A percentile compares a stretch with the other conserved stretches of the same genome.
phyloP scores from a whole-genome alignment of 2,329 filamentous ascomycete genomes.

The Myriosclerotinia scirpicola region DNA sequence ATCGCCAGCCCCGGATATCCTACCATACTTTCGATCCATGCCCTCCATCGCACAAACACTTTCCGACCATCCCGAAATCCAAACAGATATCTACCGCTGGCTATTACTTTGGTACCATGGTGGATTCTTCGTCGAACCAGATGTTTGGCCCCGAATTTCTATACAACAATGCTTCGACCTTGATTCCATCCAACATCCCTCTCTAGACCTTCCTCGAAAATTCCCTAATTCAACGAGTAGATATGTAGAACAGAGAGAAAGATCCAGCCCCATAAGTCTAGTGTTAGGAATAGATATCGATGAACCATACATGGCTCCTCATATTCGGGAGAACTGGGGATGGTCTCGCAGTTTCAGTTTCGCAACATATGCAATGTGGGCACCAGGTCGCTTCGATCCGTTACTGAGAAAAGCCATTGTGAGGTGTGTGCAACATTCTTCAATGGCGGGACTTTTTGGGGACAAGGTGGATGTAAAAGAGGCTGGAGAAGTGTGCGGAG shows the following conservation, averaged over 20 bases:
- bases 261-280: constrained; percentile 28
- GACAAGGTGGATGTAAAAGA: constrained; percentile 16
- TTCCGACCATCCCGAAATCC: constrained; percentile 20
- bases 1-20: constrained; percentile 22
- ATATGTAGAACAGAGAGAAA: constrained; percentile 13
- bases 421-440: constrained; percentile 30
- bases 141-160: constrained; percentile 30
- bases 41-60: constrained; percentile 26
- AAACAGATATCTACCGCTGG: constrained; percentile 29
- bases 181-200: constrained; percentile 8
- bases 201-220: neutral
- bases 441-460: constrained; percentile 2
- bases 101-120: constrained; percentile 34
- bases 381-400: constrained; percentile 33
- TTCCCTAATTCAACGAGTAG: constrained; percentile 3
- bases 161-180: constrained; percentile 28
- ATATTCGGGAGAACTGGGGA: constrained; percentile 25
- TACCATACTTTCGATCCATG: constrained; percentile 25
- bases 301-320: constrained; percentile 31
- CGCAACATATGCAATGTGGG: constrained; percentile 29
- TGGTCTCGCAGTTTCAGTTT: constrained; percentile 32
- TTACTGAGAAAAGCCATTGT: constrained; percentile 32
- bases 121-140: constrained; percentile 29
- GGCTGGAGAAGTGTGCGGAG: constrained; percentile 29
- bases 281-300: constrained; percentile 33